Base-by-base conservation (phyloP, 2,329 filamentous ascomycete genomes). In the Aspergillus sp. region DNA sequence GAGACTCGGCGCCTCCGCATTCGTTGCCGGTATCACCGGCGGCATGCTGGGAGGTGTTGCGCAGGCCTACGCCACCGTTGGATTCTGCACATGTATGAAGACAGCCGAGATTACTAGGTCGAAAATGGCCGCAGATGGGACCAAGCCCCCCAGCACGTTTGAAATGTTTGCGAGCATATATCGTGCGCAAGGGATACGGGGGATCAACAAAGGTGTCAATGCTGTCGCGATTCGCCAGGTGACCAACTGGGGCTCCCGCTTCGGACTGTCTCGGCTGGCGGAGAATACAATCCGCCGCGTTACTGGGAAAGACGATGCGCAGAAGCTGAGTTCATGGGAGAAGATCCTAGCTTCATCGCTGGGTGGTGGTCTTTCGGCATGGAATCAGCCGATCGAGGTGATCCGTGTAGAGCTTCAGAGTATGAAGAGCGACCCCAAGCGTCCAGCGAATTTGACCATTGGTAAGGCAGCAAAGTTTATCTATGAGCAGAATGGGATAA, bases 71-170 rank as follows among this genome's bases (percentile, higher is more conserved):
- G 92, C 92, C 63, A 97, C 93, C 73, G 97, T 97, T 91, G 92
- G 93, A 64, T 97, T 97, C 85, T 97, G 92, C 79, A 97, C 93
- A 55, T 97, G 93, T 83, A 97, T 97, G 93, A 97, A 97, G 85
- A 97, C 93, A 61, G 92, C 96, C 63, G 93, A 97, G 76, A 97
- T 97, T 76, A 97, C 93, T 68, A 92, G 96, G 78, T 88, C 92
- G 81, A 96, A 96, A 83, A 79, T 92, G 65, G 89, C 36, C 1
- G 45, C 89, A 5, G 86, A 89, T 23, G 92, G 93, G 61, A 83
- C 86, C 64, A 89, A 89, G 78, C 88, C 89, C n/a, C 89, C 85
- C 16, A 86, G 89, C 65, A 96, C 92, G 5, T 11, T 50, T 7
- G 40, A 44, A 17, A 36, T 38, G 13, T 50, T 44, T 36, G 13